These are phyloP conservation scores for Melampsora americana DNA, from an alignment of 1,284 basidiomycete species.

Conservation along the genomic window DNA sequence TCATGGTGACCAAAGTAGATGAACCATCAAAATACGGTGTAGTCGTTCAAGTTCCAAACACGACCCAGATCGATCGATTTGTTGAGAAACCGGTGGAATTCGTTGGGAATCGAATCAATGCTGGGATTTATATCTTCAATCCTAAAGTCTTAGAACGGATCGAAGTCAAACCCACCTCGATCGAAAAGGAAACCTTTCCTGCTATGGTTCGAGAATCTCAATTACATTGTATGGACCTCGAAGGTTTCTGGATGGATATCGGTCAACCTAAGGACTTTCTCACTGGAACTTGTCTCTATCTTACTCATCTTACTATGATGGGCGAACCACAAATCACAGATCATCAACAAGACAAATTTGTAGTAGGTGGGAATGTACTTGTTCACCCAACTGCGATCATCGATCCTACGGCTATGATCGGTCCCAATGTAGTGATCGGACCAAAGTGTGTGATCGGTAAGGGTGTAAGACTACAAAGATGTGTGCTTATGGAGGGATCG, in stretches of 20 bases:
- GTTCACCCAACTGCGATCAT: slow-evolving; percentile 56
- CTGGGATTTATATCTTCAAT: slow-evolving; percentile 62
- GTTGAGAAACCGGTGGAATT: slow-evolving; percentile 61
- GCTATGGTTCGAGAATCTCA: slow-evolving; percentile 58
- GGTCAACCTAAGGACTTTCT: slow-evolving; percentile 59
- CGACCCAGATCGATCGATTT: slow-evolving; percentile 59
- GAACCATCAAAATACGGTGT: slow-evolving; percentile 61
- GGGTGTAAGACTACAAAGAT: slow-evolving; percentile 59
- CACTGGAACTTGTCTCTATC: slow-evolving; percentile 59
- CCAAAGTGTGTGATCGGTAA: slow-evolving; percentile 55
- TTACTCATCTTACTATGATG: slow-evolving; percentile 57
- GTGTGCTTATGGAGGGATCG: slow-evolving; percentile 58
- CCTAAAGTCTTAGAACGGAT: slow-evolving; percentile 59
- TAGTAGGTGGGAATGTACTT: slow-evolving; percentile 59
- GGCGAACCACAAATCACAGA: slow-evolving; percentile 57
- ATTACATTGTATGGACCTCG: slow-evolving; percentile 59
- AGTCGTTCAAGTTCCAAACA: slow-evolving; percentile 58
- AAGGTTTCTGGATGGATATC: slow-evolving; percentile 62
- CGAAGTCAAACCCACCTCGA: slow-evolving; percentile 60
- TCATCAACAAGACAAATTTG: slow-evolving; percentile 58
- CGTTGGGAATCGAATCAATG: slow-evolving; percentile 61
- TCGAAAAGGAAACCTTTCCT: slow-evolving; percentile 61
- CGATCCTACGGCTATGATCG: slow-evolving; percentile 55
- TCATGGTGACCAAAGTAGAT: slow-evolving; percentile 62
- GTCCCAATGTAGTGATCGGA: slow-evolving; percentile 60